phyloP scores from a whole-genome alignment of 768 basidiomycete species.

The Suillus spraguei region DNA sequence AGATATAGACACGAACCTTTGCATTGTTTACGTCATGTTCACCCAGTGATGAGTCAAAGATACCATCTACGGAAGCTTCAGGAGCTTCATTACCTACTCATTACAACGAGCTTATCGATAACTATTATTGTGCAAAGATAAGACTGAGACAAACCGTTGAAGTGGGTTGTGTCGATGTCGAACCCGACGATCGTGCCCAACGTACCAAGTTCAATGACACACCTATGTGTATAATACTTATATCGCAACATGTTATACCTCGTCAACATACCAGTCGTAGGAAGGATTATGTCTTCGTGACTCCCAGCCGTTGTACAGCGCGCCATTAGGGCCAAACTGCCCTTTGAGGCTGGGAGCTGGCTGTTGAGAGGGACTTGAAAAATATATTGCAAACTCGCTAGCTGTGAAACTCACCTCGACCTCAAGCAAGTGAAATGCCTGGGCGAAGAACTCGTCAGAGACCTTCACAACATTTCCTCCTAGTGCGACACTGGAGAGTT shows the following conservation, averaged over 20 bases:
- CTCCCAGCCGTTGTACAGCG: constrained; percentile 95
- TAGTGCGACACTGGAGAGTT: constrained; percentile 85
- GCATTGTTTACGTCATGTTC: constrained; percentile 50
- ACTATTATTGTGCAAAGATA: constrained; percentile 12
- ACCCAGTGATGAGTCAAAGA: constrained; percentile 45
- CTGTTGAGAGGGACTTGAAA: constrained; percentile 40
- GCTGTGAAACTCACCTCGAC: constrained; percentile 58
- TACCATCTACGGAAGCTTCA: constrained; percentile 70
- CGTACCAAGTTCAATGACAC: constrained; percentile 86
- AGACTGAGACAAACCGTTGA: constrained; percentile 62
- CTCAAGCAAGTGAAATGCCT: constrained; percentile 79
- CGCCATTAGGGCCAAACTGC: constrained; percentile 96
- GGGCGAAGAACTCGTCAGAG: constrained; percentile 97
- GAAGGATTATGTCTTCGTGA: constrained; percentile 83
- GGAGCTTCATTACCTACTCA: constrained; percentile 85
- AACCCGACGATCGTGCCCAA: constrained; percentile 75
- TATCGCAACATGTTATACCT: background rate
- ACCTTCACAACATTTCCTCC: constrained; percentile 75
- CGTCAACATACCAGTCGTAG: constrained; percentile 74
- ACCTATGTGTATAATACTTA: constrained; percentile 50
- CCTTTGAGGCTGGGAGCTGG: constrained; percentile 89
- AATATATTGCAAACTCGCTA: constrained; percentile 2
- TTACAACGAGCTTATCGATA: background rate
- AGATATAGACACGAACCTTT: constrained; percentile 45
- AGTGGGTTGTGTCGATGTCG: constrained; percentile 95